Conservation (phyloP, 2,329 filamentous ascomycete genomes). For the Ophiosphaerella korrae region DNA sequence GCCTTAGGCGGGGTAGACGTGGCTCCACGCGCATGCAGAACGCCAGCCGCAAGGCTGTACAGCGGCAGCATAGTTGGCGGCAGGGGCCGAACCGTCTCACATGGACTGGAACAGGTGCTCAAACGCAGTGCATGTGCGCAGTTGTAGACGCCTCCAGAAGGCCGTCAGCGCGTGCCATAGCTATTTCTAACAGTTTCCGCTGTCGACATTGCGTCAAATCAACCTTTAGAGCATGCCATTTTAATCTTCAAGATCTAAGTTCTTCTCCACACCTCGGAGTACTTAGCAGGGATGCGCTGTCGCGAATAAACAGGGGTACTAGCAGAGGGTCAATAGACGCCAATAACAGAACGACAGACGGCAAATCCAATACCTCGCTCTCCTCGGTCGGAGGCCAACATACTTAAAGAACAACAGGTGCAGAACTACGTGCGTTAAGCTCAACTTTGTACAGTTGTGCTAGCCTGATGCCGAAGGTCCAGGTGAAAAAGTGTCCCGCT, state of each 20-base stretch:
- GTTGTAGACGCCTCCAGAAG: too few relatives aligned
- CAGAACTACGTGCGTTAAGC: slow-evolving; percentile 2
- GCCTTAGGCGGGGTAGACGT: slow-evolving; percentile 1
- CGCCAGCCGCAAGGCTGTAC: slow-evolving; percentile 1
- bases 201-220: too few relatives aligned
- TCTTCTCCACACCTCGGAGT: not conserved
- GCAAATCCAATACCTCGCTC: not conserved
- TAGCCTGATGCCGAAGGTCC: not conserved
- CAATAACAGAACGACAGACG: slow-evolving; percentile 1
- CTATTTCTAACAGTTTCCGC: too few relatives aligned
- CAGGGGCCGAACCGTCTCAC: too few relatives aligned
- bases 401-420: not conserved
- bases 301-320: not conserved
- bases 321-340: not conserved
- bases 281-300: not conserved
- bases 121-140: too few relatives aligned
- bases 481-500: too few relatives aligned
- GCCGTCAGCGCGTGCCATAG: too few relatives aligned
- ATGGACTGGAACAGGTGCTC: too few relatives aligned
- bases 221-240: not conserved
- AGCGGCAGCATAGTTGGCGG: too few relatives aligned
- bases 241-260: slow-evolving; percentile 2
- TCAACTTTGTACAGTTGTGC: not conserved
- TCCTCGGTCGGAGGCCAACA: not conserved
- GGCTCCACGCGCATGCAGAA: slow-evolving; percentile 2